phyloP scores from a whole-genome alignment of 1,284 basidiomycete genomes.

The Malassezia globosa region DNA sequence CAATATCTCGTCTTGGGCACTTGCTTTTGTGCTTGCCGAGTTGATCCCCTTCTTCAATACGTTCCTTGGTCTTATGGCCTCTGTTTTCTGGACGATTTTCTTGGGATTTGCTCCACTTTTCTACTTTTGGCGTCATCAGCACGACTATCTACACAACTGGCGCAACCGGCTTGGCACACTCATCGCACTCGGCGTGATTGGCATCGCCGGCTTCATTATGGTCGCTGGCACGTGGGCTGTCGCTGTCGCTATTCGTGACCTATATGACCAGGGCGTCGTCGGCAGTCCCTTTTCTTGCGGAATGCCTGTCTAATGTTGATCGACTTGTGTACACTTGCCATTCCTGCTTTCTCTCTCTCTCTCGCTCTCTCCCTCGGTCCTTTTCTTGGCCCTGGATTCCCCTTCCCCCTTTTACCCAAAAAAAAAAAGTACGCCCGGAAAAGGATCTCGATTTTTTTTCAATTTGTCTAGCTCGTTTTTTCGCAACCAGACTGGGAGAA shows the following conservation, averaged over 20 bases:
- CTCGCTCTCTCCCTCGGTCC: neutral
- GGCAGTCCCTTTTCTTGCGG: slow-evolving; percentile 47
- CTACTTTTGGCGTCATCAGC: slow-evolving; percentile 34
- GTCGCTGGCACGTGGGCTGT: slow-evolving; percentile 47
- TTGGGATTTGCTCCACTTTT: slow-evolving; percentile 23
- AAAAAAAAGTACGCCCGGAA: too few relatives aligned
- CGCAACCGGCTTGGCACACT: slow-evolving; percentile 19
- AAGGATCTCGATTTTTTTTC: too few relatives aligned
- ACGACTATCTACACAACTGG: slow-evolving; percentile 19
- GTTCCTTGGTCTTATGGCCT: slow-evolving; percentile 29
- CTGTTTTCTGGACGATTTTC: slow-evolving; percentile 36
- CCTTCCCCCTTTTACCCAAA: too few relatives aligned
- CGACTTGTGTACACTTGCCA: neutral
- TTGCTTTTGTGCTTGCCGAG: slow-evolving; percentile 31
- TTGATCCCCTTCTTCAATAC: slow-evolving; percentile 32
- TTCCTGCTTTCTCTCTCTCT: neutral
- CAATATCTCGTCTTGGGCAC: slow-evolving; percentile 31
- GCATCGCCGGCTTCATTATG: slow-evolving; percentile 42
- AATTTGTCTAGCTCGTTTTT: too few relatives aligned
- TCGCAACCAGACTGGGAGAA: too few relatives aligned
- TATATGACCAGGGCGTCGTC: slow-evolving; percentile 39
- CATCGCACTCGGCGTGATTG: slow-evolving; percentile 35
- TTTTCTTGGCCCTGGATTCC: too few relatives aligned
- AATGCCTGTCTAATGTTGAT: neutral
- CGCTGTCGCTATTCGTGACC: slow-evolving; percentile 43